Evolutionary conservation across 257 asterid genomes (phyloP).

Genomic region (Ligustrum vulgare): DNA sequence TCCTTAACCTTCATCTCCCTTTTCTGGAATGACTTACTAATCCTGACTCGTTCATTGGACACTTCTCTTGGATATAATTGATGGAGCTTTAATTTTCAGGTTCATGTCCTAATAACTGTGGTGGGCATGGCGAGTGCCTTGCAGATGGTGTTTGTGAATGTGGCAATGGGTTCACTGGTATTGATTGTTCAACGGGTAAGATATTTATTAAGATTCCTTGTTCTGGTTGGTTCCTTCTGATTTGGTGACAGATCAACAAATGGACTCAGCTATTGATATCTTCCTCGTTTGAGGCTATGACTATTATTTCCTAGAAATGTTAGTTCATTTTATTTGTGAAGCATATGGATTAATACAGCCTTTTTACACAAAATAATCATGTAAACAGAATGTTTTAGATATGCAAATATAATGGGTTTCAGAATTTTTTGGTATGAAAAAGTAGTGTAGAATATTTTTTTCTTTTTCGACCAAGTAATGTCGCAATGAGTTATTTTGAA

Average conservation of each 20-base stretch:
- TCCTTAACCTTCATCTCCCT: slow-evolving; percentile 4
- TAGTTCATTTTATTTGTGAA: not conserved
- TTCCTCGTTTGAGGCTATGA: not conserved
- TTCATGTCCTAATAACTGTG: slow-evolving; percentile 67
- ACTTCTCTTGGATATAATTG: not conserved
- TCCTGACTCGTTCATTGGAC: not conserved
- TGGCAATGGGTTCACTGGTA: slow-evolving; percentile 76
- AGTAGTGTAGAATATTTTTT: not conserved
- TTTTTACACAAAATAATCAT: not conserved
- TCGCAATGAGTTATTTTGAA: not conserved
- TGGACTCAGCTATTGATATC: not conserved
- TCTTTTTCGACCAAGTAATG: not conserved
- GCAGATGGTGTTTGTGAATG: slow-evolving; percentile 65
- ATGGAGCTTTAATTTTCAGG: slow-evolving; percentile 40
- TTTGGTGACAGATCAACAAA: not conserved
- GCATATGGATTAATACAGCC: not conserved
- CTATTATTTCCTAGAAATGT: not conserved
- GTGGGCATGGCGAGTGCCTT: slow-evolving; percentile 75
- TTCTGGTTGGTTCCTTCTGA: not conserved
- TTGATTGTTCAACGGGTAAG: slow-evolving; percentile 93
- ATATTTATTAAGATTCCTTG: not conserved
- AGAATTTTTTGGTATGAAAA: not conserved
- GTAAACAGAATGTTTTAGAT: not conserved
- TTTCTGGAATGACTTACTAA: not conserved
- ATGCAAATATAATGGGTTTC: not conserved